These are phyloP conservation scores for Saccharomycopsis guyanensis DNA, from an alignment of 805 yeast genomes.

Conservation along the genomic window DNA sequence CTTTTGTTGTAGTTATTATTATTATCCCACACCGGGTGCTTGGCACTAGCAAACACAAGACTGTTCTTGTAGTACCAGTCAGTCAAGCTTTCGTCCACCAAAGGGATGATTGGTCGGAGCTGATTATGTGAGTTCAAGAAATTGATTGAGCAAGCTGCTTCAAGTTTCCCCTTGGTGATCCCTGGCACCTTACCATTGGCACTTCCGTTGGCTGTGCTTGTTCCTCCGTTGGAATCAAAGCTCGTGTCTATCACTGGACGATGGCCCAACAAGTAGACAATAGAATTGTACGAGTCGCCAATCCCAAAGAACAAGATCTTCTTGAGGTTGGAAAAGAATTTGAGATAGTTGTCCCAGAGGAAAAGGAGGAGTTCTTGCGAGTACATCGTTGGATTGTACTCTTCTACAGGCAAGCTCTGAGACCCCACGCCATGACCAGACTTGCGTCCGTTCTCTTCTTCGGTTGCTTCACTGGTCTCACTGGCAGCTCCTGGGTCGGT, in stretches of 20 bases:
- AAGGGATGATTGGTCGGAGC: conserved; percentile 70
- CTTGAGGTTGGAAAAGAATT: conserved; percentile 56
- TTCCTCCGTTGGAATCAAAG: conserved; percentile 8
- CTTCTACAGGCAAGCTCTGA: conserved; percentile 1
- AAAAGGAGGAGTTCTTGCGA: conserved; percentile 73
- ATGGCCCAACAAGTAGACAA: conserved; percentile 83
- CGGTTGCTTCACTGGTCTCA: conserved; percentile 1
- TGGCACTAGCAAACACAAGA: conserved; percentile 65
- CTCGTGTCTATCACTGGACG: conserved; percentile 30
- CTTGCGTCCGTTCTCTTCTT: conserved; percentile 2
- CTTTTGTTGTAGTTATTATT: conserved; percentile 44
- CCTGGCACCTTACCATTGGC: background rate
- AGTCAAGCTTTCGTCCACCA: conserved; percentile 79
- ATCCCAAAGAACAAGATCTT: conserved; percentile 76
- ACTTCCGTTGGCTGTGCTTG: background rate
- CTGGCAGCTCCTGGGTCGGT: background rate
- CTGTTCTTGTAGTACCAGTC: conserved; percentile 92
- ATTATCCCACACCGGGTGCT: conserved; percentile 77
- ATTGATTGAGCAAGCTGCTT: conserved; percentile 17
- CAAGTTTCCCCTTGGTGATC: conserved; percentile 18
- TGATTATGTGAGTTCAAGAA: conserved; percentile 18
- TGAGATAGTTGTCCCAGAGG: conserved; percentile 86
- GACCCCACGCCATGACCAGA: background rate
- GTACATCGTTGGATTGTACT: conserved; percentile 19
- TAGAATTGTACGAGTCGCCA: conserved; percentile 84